Percentiles rank a stretch among this genome's conserved stretches.
phyloP scores from a whole-genome alignment of 371 early-diverging fungal species.

The Batkoa obscura region DNA sequence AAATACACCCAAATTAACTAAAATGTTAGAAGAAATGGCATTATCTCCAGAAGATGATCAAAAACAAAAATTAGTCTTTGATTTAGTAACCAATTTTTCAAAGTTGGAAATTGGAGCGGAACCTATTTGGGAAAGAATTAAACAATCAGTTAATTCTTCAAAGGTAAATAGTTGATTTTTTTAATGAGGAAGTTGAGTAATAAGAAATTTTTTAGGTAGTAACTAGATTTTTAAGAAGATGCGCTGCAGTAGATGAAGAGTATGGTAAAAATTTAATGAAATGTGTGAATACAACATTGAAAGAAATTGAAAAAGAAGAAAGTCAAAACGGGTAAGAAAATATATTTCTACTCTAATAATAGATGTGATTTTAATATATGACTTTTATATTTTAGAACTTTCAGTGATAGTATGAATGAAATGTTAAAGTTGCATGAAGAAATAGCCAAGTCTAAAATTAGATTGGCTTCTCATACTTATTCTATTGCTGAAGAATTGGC shows the following conservation, averaged over 20 bases:
- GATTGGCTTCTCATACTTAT: not conserved
- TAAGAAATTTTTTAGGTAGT: not conserved
- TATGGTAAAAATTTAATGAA: not conserved
- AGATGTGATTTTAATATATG: not conserved
- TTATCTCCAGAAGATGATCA: not conserved
- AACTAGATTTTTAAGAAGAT: not conserved
- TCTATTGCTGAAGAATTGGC: constrained; percentile 4
- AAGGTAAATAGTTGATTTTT: not conserved
- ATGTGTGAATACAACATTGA: not conserved
- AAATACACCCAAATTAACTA: too few relatives aligned
- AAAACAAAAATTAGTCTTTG: not conserved
- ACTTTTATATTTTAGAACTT: not conserved
- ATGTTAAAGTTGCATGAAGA: not conserved
- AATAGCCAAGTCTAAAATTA: not conserved
- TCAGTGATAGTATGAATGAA: not conserved
- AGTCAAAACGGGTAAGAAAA: not conserved
- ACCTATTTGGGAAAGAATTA: constrained; percentile 2
- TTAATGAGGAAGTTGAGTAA: not conserved
- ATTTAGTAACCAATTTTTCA: not conserved
- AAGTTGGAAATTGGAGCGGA: constrained; percentile 1
- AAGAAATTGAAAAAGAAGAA: constrained; percentile 4
- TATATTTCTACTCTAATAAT: too few relatives aligned
- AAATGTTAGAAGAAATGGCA: too few relatives aligned
- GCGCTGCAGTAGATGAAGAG: constrained; percentile 4
- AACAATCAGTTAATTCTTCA: not conserved